Conservation (phyloP, 169 alveolate genomes). For the Theileria equi region DNA sequence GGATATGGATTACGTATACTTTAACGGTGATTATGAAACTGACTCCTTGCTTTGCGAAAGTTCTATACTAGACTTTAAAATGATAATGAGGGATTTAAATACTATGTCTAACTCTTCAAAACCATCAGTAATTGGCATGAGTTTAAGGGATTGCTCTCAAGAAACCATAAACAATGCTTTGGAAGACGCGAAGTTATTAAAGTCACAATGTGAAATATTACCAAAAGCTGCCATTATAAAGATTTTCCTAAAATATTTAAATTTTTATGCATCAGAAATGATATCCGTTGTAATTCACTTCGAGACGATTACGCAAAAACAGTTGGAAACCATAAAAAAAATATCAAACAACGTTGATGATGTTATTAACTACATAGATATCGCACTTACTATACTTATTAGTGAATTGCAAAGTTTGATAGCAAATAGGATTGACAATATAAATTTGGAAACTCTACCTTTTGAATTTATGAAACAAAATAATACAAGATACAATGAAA, state of each 20-base stretch:
- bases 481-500: background rate
- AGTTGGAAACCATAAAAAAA: constrained; percentile 39
- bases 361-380: constrained; percentile 5
- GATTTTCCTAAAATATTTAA: constrained; percentile 32
- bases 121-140: too few relatives aligned
- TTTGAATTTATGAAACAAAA: background rate
- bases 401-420: constrained; percentile 4
- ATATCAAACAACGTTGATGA: background rate
- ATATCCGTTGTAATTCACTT: constrained; percentile 39
- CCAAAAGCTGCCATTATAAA: constrained; percentile 40
- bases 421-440: background rate
- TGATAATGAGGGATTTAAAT: constrained; percentile 5
- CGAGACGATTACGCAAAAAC: constrained; percentile 44
- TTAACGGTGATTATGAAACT: background rate
- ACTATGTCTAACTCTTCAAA: constrained; percentile 14
- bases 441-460: too few relatives aligned
- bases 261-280: constrained; percentile 26
- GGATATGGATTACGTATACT: background rate
- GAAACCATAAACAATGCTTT: constrained; percentile 46
- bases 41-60: constrained; percentile 17
- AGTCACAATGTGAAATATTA: constrained; percentile 28
- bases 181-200: constrained; percentile 44
- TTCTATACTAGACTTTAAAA: background rate
- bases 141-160: background rate
- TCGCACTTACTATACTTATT: constrained; percentile 11